Evolutionary conservation across 2,329 filamentous ascomycete species (phyloP), one percentile per base, ranked within the genome.

Genomic region (Xenoacremonium recifei): DNA sequence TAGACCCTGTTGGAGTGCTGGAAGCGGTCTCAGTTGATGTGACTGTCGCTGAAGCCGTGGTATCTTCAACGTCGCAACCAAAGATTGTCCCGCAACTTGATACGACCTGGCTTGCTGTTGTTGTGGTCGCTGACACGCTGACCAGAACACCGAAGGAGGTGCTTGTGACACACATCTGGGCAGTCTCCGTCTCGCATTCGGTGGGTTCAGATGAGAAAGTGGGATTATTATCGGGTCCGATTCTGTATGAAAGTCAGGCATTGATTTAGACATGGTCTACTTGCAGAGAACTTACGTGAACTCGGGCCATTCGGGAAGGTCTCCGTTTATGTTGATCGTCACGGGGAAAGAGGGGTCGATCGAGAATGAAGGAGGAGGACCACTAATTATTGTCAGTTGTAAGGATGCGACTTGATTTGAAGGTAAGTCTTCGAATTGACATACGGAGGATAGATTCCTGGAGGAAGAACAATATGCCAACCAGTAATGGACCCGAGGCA

Each of bases 401-500:
- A n/a, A n/a, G n/a, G n/a, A n/a, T n/a, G n/a, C n/a, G n/a, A n/a
- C n/a, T n/a, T n/a, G n/a, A n/a, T n/a, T n/a, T n/a, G n/a, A n/a
- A n/a, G n/a, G n/a, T n/a, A n/a, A n/a, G n/a, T n/a, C n/a, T n/a
- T n/a, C n/a, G n/a, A n/a, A n/a, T n/a, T n/a, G n/a, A n/a, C 39
- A 13, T 35, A 40, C 39, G 39, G 39, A 17, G 39, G 39, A 35
- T 40, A 19, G 12, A 40, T 35, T 20, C 32, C 32, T 12, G 39
- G 39, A 20, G 39, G 31, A 10, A 15, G 16, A 17, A 27, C 30
- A 21, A 40, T 30, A 10, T 15, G 13, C 39, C 31, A 40, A 4
- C 31, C 39, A 20, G 35, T 16, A 25, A 40, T 35, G 10, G 19
- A 16, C 15, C 31, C 39, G 23, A 40, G 27, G n/a, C 39, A 40